A percentile compares a stretch with the other conserved stretches of the same genome.
phyloP scores from a whole-genome alignment of 257 asterid genomes.

The Gentiana straminea region DNA sequence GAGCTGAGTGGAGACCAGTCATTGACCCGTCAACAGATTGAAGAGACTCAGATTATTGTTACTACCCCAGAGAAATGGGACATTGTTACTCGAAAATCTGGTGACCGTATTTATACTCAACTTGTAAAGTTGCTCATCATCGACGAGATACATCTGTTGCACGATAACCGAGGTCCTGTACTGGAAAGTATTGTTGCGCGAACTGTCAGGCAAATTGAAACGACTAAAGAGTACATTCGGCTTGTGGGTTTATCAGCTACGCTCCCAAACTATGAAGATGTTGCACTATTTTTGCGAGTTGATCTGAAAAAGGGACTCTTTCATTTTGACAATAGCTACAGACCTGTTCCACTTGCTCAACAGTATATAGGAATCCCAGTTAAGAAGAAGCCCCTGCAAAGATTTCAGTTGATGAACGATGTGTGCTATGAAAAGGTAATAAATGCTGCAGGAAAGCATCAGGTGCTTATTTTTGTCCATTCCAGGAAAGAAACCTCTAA shows the following conservation, averaged over 20 bases:
- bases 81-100: constrained; percentile 36
- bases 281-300: constrained; percentile 32
- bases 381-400: constrained; percentile 32
- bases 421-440: constrained; percentile 37
- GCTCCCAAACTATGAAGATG: constrained; percentile 34
- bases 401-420: constrained; percentile 39
- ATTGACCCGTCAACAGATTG: constrained; percentile 36
- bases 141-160: constrained; percentile 36
- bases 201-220: constrained; percentile 35
- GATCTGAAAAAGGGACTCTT: constrained; percentile 32
- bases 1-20: constrained; percentile 39
- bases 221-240: constrained; percentile 35
- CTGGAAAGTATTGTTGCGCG: constrained; percentile 36
- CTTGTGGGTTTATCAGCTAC: constrained; percentile 38
- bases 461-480: constrained; percentile 34
- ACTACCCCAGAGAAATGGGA: constrained; percentile 45
- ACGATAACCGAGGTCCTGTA: constrained; percentile 38
- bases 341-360: constrained; percentile 34
- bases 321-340: constrained; percentile 33
- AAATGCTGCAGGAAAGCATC: constrained; percentile 30
- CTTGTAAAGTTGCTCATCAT: constrained; percentile 29
- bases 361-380: constrained; percentile 33
- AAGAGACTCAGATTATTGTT: constrained; percentile 38
- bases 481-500: constrained; percentile 36
- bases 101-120: constrained; percentile 38